Percentiles rank a stretch among this genome's conserved stretches.
Conservation (phyloP, 2,329 filamentous ascomycete genomes). For the Aspergillus sp. region DNA sequence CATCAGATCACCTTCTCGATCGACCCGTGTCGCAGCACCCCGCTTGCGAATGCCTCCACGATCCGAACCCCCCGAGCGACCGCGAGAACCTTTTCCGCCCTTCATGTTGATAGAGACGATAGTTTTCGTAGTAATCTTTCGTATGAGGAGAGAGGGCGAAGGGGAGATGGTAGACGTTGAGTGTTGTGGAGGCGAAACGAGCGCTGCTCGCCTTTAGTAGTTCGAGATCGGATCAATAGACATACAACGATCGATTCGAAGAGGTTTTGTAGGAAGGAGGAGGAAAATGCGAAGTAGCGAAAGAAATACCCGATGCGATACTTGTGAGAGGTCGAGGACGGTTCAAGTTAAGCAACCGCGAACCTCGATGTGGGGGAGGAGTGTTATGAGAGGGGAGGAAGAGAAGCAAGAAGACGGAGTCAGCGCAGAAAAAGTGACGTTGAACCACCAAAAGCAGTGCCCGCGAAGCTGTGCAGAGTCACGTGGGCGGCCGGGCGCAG, state of each 20-base stretch:
- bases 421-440: slow-evolving; percentile 36
- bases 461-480: slow-evolving; percentile 16
- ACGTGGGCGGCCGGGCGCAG: slow-evolving; percentile 19
- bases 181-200: slow-evolving; percentile 17
- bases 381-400: neutral
- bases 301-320: neutral
- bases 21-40: slow-evolving; percentile 47
- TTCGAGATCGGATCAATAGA: slow-evolving; percentile 17
- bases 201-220: slow-evolving; percentile 32
- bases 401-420: slow-evolving; percentile 4
- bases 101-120: slow-evolving; percentile 27
- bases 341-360: neutral
- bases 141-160: neutral
- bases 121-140: neutral
- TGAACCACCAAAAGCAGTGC: slow-evolving; percentile 21
- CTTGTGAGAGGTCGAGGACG: neutral
- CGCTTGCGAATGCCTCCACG: slow-evolving; percentile 57
- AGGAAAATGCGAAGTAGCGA: neutral
- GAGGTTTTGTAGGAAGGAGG: neutral
- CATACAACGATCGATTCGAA: slow-evolving; percentile 21
- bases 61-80: slow-evolving; percentile 33
- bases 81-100: slow-evolving; percentile 33
- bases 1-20: slow-evolving; percentile 63
- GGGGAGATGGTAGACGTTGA: neutral
- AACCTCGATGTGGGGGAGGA: neutral